phyloP scores from a whole-genome alignment of 495 filamentous ascomycete genomes.

The Hypoxylon fragiforme region DNA sequence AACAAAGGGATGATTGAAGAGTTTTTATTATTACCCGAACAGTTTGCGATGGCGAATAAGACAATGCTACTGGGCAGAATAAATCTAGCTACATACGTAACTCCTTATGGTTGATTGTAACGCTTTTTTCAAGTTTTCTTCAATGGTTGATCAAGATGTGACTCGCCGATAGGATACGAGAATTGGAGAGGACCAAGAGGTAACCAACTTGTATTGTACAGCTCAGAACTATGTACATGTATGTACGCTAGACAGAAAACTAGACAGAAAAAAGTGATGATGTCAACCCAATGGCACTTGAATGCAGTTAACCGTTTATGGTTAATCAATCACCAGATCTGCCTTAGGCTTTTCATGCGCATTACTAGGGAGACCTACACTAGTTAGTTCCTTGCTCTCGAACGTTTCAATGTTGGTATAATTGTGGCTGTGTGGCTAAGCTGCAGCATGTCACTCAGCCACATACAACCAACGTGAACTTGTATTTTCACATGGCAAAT shows the following conservation, averaged over 20 bases:
- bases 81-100: conserved; percentile 22
- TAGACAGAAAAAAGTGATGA: neutral
- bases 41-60: conserved; percentile 10
- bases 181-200: too few species aligned
- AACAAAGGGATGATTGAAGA: conserved; percentile 16
- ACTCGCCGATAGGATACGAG: neutral
- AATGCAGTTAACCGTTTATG: neutral
- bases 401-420: too few species aligned
- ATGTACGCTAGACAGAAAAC: too few species aligned
- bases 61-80: too few species aligned
- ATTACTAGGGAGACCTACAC: too few species aligned
- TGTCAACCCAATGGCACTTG: conserved; percentile 9
- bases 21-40: conserved; percentile 6
- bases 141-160: conserved; percentile 5
- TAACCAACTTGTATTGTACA: neutral
- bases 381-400: too few species aligned
- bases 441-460: too few species aligned
- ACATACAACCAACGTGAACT: too few species aligned
- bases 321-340: neutral
- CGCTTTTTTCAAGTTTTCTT: conserved; percentile 30
- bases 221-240: too few species aligned
- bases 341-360: too few species aligned
- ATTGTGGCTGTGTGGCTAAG: too few species aligned
- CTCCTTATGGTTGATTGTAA: conserved; percentile 1
- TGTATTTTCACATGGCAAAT: too few species aligned